Percentiles rank a stretch among this genome's conserved stretches.
Conservation (phyloP, 2,329 filamentous ascomycete species). For the Pseudocercospora macadamiae region DNA sequence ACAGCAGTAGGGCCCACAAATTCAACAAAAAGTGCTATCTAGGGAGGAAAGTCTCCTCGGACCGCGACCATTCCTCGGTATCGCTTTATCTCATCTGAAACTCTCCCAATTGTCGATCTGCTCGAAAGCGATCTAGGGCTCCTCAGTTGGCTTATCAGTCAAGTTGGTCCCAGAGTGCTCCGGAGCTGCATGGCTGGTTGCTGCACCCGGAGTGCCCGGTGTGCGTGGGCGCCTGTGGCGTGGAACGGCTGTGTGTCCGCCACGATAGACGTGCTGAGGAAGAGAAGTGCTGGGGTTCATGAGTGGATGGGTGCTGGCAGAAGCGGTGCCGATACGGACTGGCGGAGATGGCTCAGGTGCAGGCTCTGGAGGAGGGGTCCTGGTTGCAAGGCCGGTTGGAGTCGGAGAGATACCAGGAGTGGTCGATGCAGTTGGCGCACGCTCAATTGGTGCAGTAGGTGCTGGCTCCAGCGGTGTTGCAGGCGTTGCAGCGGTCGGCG, state of each 20-base stretch:
- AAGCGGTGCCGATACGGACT: background rate
- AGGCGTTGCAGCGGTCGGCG: constrained; percentile 1
- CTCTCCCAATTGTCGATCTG: background rate
- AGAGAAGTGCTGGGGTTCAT: constrained; percentile 16
- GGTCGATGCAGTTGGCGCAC: no score
- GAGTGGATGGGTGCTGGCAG: constrained; percentile 14
- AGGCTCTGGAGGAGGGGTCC: background rate
- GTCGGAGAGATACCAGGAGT: background rate
- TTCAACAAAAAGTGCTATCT: background rate
- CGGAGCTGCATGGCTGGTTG: background rate
- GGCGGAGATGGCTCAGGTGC: background rate
- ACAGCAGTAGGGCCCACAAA: background rate
- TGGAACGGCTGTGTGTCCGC: background rate
- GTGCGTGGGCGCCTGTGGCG: background rate
- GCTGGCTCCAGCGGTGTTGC: background rate
- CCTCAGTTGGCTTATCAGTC: constrained; percentile 1
- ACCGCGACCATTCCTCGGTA: background rate
- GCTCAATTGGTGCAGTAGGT: no score
- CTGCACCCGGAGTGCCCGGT: background rate
- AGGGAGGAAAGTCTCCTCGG: background rate
- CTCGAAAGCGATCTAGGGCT: background rate
- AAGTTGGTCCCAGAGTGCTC: background rate
- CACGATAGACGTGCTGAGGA: constrained; percentile 17
- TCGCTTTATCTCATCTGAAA: background rate
- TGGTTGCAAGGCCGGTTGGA: background rate